Base-by-base conservation (phyloP, 352 stramenopile genomes). In the Pythium inflatum region DNA sequence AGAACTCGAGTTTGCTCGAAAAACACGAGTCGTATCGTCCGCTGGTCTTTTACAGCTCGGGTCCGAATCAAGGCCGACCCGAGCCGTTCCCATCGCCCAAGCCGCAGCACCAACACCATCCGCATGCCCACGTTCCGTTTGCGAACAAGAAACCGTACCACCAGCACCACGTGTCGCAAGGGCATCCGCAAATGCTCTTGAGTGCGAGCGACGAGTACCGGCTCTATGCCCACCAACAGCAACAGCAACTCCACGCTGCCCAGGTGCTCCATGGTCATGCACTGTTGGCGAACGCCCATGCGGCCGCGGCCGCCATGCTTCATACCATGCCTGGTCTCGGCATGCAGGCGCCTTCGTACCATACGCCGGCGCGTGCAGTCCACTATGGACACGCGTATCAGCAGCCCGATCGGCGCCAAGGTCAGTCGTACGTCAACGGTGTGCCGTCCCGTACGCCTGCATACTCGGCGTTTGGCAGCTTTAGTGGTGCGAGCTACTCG, bases 1-100 rank as follows among this genome's bases (percentile, higher is more conserved):
- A 99, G 79, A 99, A 99, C 72, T 99, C 96, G 58, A 97, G 85
- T 73, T 72, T 98, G 50, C 77, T 98, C 24, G 90, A 98, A 20
- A 98, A 98, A 71, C 91, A 98, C 71, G 89, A 97, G 34, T 93
- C 90, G 27, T 98, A 98, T 64, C 87, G 91, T 0, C 95, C 95
- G 33, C 78, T 98, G 18, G 89, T 98, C 22, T 98, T 98, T 53
- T 73, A 86, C 57, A 97, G 89, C 50, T 78, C 43, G 20, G 93
- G 88, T 0, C 68, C 77, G 34, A 85, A 93, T 54, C 85, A 86
- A 11, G 88, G 88, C 53, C 78, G 81, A 34, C 79, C 76, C 0
- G 88, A 95, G 66, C 79, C 78, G 8, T 95, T 95, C 51, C 86
- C 85, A 18, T 74, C 72, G 5, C 79, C 83, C 12, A 94, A 92